These are phyloP conservation scores for Trichomonas vaginalis DNA, from an alignment of 208 protist genomes.

Conservation along the genomic window DNA sequence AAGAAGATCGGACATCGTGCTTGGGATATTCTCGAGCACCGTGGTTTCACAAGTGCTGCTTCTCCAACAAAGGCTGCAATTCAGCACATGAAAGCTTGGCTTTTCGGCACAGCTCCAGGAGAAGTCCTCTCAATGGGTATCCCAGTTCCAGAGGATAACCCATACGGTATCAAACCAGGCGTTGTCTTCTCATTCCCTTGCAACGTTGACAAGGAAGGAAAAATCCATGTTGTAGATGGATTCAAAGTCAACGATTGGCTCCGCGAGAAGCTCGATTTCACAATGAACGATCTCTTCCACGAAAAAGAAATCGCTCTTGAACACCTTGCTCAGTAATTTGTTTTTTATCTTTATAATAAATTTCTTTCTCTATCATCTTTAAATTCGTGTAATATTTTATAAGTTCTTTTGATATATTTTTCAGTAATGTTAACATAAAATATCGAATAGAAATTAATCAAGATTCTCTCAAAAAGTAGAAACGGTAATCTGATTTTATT, in stretches of 20 bases:
- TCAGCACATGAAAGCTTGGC: conserved; percentile 51
- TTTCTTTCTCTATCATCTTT: no score
- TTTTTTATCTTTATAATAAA: no score
- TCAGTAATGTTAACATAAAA: no score
- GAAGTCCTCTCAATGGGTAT: conserved; percentile 69
- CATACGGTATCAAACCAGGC: conserved; percentile 62
- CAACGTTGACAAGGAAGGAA: neutral
- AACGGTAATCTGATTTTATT: no score
- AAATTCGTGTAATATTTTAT: no score
- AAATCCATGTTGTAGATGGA: conserved; percentile 45
- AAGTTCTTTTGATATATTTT: no score
- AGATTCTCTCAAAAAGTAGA: no score
- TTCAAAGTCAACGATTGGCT: conserved; percentile 38
- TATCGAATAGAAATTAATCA: no score
- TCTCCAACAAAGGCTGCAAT: conserved; percentile 63
- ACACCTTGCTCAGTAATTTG: neutral
- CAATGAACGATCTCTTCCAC: conserved; percentile 34
- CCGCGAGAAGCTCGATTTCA: conserved; percentile 31
- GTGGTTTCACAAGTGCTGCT: conserved; percentile 61
- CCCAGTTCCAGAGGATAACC: conserved; percentile 49
- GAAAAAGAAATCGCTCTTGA: conserved; percentile 24
- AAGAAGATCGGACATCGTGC: conserved; percentile 64
- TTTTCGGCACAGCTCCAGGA: conserved; percentile 41
- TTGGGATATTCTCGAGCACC: conserved; percentile 58
- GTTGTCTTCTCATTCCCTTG: conserved; percentile 60